Evolutionary conservation across 2,329 filamentous ascomycete genomes (phyloP), one percentile per base, ranked within the genome.

Genomic region (Camptophora hylomeconis): DNA sequence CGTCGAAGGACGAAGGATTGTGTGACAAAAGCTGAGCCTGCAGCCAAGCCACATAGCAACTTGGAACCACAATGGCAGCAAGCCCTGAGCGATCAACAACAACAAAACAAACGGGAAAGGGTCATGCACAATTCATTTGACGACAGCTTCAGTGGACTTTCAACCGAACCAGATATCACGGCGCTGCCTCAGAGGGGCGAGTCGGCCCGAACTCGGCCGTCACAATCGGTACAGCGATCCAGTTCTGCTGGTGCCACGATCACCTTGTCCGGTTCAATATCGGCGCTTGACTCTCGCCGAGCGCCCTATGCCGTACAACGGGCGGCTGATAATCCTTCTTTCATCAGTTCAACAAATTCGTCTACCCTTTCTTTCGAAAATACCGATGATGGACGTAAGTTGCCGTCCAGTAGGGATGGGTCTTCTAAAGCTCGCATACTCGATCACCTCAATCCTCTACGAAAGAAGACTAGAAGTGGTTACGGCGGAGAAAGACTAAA

Each of bases 1-100:
- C 51, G 52, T 24, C 48, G 55, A 32, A 56, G 56, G 24, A 62
- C 58, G 7, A 56, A 53, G 32, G 58, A 63, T 30, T 62, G 58
- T 30, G 42, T 65, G 12, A 52, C 48, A 25, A 52, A 52, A 22
- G 61, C 61, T 3, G 61, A 64, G 37, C 57, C 58, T 41, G 61
- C 61, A 4, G 61, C 63, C 39, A 51, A 58, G 20, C 61, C 61
- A 7, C 61, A 49, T 33, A 57, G 56, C 10, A 54, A 47, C 16
- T 51, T 61, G 2, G 58, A 63, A 37, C 43, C 57, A 28, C 61
- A 63, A 33, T 65, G 60, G 60, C 59, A 65, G 39, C 58, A 61
- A 40, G 40, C 63, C 17, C 56, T 63, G 9, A 57, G 59, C 26
- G 58, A 61, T 14, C 59, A 63, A 49, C 60, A 61, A 39, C 53